Evolutionary conservation across 495 filamentous ascomycete species (phyloP).

Genomic region (Cudoniella acicularis): DNA sequence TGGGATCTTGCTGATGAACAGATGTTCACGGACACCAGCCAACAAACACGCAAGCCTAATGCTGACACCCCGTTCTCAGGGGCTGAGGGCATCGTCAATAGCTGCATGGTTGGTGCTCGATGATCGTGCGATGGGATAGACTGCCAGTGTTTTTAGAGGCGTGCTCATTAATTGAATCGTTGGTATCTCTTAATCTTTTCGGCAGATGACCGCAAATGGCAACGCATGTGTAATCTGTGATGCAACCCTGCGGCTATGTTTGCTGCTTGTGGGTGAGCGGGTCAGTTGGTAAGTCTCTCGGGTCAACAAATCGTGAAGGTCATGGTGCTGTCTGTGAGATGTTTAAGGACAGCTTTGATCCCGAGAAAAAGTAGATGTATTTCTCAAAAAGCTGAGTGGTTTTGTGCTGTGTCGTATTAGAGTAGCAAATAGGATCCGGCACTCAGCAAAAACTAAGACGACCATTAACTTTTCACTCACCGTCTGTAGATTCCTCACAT

Average conservation of each 20-base stretch:
- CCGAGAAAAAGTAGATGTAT: too few relatives aligned
- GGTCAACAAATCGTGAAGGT: too few relatives aligned
- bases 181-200: neutral
- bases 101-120: neutral
- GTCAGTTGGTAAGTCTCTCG: too few relatives aligned
- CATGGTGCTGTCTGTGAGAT: too few relatives aligned
- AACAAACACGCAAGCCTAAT: neutral
- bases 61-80: neutral
- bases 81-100: neutral
- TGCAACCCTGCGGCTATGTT: neutral
- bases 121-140: conserved; percentile 17
- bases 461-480: too few relatives aligned
- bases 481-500: too few relatives aligned
- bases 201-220: neutral
- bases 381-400: too few relatives aligned
- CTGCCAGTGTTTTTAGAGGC: conserved; percentile 22
- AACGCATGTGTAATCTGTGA: neutral
- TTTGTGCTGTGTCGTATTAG: too few relatives aligned
- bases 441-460: too few relatives aligned
- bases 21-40: neutral
- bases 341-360: too few relatives aligned
- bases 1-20: conserved; percentile 8
- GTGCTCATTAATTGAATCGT: conserved; percentile 8
- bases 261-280: neutral
- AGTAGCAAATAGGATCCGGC: too few relatives aligned